Percentiles rank a stretch among this genome's conserved stretches.
These are phyloP conservation scores for Sphaerulina musiva DNA, from an alignment of 2,329 filamentous ascomycete species.

Conservation along the genomic window DNA sequence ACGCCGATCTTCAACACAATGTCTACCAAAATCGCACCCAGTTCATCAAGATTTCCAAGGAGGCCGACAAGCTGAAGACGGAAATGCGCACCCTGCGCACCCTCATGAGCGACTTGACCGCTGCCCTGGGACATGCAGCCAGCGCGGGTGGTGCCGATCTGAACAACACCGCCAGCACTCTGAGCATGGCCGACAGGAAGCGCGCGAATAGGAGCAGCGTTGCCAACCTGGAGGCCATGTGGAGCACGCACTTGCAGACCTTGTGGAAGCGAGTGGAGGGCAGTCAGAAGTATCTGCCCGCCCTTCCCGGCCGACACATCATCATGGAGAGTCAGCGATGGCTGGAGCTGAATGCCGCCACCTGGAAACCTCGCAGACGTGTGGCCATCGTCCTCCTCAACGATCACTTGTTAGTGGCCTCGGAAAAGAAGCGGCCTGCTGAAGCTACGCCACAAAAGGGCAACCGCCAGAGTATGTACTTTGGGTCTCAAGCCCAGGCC, in stretches of 20 bases:
- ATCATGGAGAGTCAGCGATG: constrained; percentile 86
- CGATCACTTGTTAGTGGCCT: constrained; percentile 86
- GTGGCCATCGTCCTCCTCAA: constrained; percentile 92
- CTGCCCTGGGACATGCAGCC: constrained; percentile 43
- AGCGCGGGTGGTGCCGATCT: constrained; percentile 36
- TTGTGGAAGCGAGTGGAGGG: constrained; percentile 97
- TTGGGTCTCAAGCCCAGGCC: constrained; percentile 39
- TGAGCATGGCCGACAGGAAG: constrained; percentile 41
- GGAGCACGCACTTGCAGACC: constrained; percentile 64
- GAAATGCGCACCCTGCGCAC: constrained; percentile 90
- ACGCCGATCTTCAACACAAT: constrained; percentile 83
- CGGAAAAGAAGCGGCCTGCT: constrained; percentile 73
- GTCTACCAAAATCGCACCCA: constrained; percentile 95
- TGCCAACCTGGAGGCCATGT: constrained; percentile 62
- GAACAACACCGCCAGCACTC: constrained; percentile 31
- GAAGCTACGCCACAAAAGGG: constrained; percentile 22
- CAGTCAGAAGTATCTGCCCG: constrained; percentile 92
- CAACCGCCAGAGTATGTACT: constrained; percentile 30
- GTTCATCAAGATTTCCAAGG: constrained; percentile 98
- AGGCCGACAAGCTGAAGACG: constrained; percentile 92
- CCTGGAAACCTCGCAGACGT: constrained; percentile 83
- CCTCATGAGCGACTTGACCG: constrained; percentile 82
- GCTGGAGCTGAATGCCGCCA: constrained; percentile 95
- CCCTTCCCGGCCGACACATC: constrained; percentile 83
- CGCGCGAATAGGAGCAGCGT: constrained; percentile 85